These are phyloP conservation scores for Neurospora sp. DNA, from an alignment of 495 filamentous ascomycete species.

Conservation along the genomic window DNA sequence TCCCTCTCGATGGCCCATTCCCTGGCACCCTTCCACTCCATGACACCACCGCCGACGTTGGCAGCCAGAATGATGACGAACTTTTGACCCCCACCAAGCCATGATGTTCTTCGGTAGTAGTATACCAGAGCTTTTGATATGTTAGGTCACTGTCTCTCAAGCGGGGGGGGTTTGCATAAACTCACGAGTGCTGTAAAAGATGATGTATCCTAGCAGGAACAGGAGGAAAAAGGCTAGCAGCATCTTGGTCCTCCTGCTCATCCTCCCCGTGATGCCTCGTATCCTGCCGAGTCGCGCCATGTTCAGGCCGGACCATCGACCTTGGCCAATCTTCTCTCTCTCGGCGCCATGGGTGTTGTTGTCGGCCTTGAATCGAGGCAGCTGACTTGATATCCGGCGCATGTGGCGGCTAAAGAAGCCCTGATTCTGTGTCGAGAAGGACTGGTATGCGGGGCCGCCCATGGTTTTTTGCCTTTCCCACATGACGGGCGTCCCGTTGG, in stretches of 20 bases:
- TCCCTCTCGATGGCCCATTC: constrained; percentile 98
- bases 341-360: constrained; percentile 45
- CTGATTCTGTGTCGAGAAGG: constrained; percentile 67
- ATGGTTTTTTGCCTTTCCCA: constrained; percentile 72
- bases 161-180: constrained; percentile 13
- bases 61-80: constrained; percentile 90
- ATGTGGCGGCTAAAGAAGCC: constrained; percentile 77
- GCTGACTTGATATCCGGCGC: constrained; percentile 58
- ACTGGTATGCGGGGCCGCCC: constrained; percentile 60
- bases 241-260: constrained; percentile 43
- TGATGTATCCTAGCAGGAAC: constrained; percentile 50
- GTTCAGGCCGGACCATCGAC: constrained; percentile 25
- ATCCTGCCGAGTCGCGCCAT: constrained; percentile 31
- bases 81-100: constrained; percentile 75
- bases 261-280: constrained; percentile 25
- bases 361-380: constrained; percentile 55
- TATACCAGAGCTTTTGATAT: constrained; percentile 30
- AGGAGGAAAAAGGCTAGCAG: constrained; percentile 47
- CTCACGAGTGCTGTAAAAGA: constrained; percentile 64
- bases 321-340: constrained; percentile 62
- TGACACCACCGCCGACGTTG: constrained; percentile 92
- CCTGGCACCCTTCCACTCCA: constrained; percentile 96
- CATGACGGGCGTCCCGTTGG: constrained; percentile 50
- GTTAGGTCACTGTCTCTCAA: constrained; percentile 1
- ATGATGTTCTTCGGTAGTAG: constrained; percentile 34